Percentiles rank a stretch among this genome's conserved stretches.
phyloP scores from a whole-genome alignment of 257 asterid genomes.

The Solanum dulcamara region DNA sequence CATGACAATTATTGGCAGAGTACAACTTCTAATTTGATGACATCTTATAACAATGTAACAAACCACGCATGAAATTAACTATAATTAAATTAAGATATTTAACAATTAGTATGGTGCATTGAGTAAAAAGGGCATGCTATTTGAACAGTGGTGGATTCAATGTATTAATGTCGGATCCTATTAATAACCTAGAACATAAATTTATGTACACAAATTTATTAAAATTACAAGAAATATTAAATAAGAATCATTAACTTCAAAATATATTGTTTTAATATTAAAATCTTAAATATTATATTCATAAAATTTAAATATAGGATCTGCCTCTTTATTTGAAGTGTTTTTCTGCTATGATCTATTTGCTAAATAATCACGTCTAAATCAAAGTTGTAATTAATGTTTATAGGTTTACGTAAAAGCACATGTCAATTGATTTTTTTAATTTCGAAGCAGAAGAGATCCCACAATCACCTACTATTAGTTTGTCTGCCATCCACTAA shows the following conservation, averaged over 20 bases:
- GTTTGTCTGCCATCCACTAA: background rate
- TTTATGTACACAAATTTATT: background rate
- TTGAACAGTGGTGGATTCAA: too few relatives aligned
- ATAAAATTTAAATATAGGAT: background rate
- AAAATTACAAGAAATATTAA: background rate
- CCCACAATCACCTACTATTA: background rate
- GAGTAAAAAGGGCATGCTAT: background rate
- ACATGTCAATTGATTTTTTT: background rate
- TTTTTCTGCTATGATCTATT: background rate
- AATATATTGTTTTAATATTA: background rate
- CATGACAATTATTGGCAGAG: background rate
- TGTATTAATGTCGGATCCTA: too few relatives aligned
- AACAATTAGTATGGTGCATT: background rate
- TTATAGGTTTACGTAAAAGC: background rate
- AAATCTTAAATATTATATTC: background rate
- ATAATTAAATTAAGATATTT: background rate
- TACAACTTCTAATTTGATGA: background rate
- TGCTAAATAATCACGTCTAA: background rate
- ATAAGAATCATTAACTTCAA: background rate
- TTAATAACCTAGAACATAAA: background rate
- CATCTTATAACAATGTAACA: background rate
- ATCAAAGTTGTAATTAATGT: background rate
- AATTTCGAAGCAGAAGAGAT: background rate
- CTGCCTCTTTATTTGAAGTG: background rate
- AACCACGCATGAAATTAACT: background rate